Evolutionary conservation across 768 basidiomycete genomes (phyloP).

Genomic region (Boletales sp.): DNA sequence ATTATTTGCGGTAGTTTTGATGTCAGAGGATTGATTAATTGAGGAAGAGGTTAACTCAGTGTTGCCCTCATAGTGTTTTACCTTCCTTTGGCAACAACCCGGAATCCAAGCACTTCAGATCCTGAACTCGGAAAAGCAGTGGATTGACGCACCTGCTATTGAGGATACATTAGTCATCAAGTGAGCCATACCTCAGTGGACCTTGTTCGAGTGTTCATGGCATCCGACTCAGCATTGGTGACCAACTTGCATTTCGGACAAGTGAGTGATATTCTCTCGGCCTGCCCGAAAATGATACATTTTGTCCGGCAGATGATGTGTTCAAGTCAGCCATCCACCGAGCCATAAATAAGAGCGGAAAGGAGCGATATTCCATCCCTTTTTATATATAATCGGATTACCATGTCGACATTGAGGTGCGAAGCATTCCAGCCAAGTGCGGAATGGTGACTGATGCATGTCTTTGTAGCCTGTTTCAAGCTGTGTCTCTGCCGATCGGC

Average conservation of each 20-base stretch:
- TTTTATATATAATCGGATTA: constrained; percentile 92
- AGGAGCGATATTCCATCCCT: constrained; percentile 77
- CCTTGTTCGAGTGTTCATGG: constrained; percentile 23
- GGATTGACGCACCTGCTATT: constrained; percentile 81
- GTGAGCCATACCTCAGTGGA: constrained; percentile 36
- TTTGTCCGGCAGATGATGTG: constrained; percentile 58
- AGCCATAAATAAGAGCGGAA: constrained; percentile 72
- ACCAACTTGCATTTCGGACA: constrained; percentile 87
- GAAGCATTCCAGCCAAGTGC: constrained; percentile 5
- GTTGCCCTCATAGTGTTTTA: constrained; percentile 60
- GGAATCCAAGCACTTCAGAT: constrained; percentile 77
- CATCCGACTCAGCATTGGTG: constrained; percentile 58
- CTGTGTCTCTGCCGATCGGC: constrained; percentile 50
- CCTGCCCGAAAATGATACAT: not conserved
- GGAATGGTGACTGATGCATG: not conserved
- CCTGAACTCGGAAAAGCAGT: constrained; percentile 67
- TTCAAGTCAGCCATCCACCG: constrained; percentile 92
- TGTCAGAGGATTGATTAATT: constrained; percentile 24
- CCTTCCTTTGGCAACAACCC: constrained; percentile 81
- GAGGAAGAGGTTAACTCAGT: not conserved
- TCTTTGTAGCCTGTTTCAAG: constrained; percentile 37
- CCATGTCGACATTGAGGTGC: constrained; percentile 73
- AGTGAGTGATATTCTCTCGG: constrained; percentile 44
- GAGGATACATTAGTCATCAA: constrained; percentile 84
- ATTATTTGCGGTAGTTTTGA: constrained; percentile 34